A percentile compares a stretch with the other conserved stretches of the same genome.
phyloP scores from a whole-genome alignment of 2,329 filamentous ascomycete species.

The Sporothrix sp. region DNA sequence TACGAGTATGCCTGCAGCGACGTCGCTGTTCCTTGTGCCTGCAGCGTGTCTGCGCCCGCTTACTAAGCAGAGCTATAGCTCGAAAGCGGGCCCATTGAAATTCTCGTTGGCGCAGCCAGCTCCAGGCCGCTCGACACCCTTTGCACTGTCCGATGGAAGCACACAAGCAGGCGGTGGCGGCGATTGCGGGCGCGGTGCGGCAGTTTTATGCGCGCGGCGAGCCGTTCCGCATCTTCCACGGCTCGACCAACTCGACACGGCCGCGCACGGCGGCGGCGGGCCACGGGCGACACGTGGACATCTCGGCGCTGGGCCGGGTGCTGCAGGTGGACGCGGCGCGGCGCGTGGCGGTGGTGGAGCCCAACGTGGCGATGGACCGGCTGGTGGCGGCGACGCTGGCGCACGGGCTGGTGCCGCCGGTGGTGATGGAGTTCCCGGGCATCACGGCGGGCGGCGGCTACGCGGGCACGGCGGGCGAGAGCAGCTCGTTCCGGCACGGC shows the following conservation, averaged over 20 bases:
- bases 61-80: too few species aligned
- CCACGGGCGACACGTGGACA: slow-evolving; percentile 40
- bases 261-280: slow-evolving; percentile 28
- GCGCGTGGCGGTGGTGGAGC: slow-evolving; percentile 58
- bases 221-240: slow-evolving; percentile 68
- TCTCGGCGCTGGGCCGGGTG: slow-evolving; percentile 53
- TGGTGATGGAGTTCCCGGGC: slow-evolving; percentile 68
- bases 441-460: slow-evolving; percentile 66
- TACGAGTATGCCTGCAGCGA: too few species aligned
- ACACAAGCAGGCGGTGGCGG: slow-evolving; percentile 38
- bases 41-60: too few species aligned
- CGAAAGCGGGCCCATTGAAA: too few species aligned
- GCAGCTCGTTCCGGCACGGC: slow-evolving; percentile 58
- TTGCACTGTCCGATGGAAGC: too few species aligned
- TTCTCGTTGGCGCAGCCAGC: too few species aligned
- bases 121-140: too few species aligned
- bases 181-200: slow-evolving; percentile 38
- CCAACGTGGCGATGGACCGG: slow-evolving; percentile 65
- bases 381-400: slow-evolving; percentile 56
- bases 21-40: too few species aligned
- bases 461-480: slow-evolving; percentile 62
- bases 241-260: slow-evolving; percentile 65
- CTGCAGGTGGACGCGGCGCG: slow-evolving; percentile 47
- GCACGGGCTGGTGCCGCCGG: slow-evolving; percentile 57
- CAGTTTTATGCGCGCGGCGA: slow-evolving; percentile 37